phyloP scores from a whole-genome alignment of 2,329 filamentous ascomycete genomes.

The Fusarium coicis region DNA sequence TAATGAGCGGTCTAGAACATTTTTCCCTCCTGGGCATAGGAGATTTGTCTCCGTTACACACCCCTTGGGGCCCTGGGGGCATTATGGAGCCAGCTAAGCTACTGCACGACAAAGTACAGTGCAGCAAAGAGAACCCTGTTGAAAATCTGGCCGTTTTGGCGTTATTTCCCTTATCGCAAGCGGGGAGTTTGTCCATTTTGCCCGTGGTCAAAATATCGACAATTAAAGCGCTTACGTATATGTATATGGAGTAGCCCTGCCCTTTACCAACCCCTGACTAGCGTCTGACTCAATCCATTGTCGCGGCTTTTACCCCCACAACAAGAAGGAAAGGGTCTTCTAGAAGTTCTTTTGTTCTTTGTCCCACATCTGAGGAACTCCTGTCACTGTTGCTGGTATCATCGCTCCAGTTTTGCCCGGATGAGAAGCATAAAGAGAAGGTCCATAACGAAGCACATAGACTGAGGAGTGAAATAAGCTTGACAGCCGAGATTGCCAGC shows the following conservation, averaged over 20 bases:
- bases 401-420: conserved; percentile 31
- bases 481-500: conserved; percentile 13
- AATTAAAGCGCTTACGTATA: conserved; percentile 11
- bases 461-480: not conserved
- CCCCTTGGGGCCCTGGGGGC: not conserved
- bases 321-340: conserved; percentile 27
- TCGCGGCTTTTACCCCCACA: conserved; percentile 16
- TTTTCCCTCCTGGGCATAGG: not conserved
- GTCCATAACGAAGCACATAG: conserved; percentile 1
- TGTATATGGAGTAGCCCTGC: conserved; percentile 9
- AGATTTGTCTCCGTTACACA: conserved; percentile 17
- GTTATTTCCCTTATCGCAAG: conserved; percentile 32
- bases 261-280: conserved; percentile 20
- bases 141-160: conserved; percentile 20
- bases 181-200: conserved; percentile 24
- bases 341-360: conserved; percentile 31
- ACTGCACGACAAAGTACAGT: conserved; percentile 24
- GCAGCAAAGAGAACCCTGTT: conserved; percentile 19
- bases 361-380: conserved; percentile 16
- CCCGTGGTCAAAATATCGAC: conserved; percentile 20
- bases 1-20: conserved; percentile 29
- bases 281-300: conserved; percentile 28
- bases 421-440: conserved; percentile 24
- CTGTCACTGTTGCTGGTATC: not conserved
- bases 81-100: conserved; percentile 12